Conservation (phyloP, 2,329 filamentous ascomycete species). For the Ascochyta koolunga region DNA sequence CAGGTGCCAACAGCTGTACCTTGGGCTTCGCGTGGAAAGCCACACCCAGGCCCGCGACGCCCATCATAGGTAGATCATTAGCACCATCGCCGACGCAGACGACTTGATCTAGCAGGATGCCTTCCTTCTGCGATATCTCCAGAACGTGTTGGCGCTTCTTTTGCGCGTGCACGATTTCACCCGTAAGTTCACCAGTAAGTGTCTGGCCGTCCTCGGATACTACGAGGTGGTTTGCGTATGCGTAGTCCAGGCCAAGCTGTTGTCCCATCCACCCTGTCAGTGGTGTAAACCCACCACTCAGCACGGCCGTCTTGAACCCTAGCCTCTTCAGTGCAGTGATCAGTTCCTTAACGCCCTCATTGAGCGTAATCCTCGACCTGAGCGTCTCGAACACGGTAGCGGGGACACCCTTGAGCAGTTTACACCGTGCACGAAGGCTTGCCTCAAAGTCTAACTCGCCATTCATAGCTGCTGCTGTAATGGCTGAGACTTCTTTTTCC, state of each 20-base stretch:
- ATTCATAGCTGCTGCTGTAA: slow-evolving; percentile 93
- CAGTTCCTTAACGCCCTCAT: slow-evolving; percentile 77
- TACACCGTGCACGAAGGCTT: slow-evolving; percentile 80
- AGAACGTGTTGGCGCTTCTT: slow-evolving; percentile 74
- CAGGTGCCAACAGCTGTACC: slow-evolving; percentile 78
- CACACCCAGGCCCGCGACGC: slow-evolving; percentile 74
- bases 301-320: slow-evolving; percentile 85
- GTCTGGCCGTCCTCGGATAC: slow-evolving; percentile 59
- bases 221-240: slow-evolving; percentile 83
- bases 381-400: slow-evolving; percentile 80
- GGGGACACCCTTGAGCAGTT: slow-evolving; percentile 79
- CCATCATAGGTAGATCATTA: slow-evolving; percentile 83
- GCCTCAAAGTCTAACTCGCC: slow-evolving; percentile 92
- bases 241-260: slow-evolving; percentile 83
- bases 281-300: slow-evolving; percentile 91
- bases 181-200: slow-evolving; percentile 75
- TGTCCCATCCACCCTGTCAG: slow-evolving; percentile 84
- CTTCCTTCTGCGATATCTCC: slow-evolving; percentile 72
- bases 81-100: slow-evolving; percentile 82
- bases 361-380: slow-evolving; percentile 76
- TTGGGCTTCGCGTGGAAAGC: slow-evolving; percentile 85
- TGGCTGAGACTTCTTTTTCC: slow-evolving; percentile 81
- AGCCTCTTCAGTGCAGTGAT: slow-evolving; percentile 75
- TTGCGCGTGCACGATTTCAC: slow-evolving; percentile 76
- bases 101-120: slow-evolving; percentile 68